Evolutionary conservation across 352 stramenopile genomes (phyloP).

Genomic region (Globisporangium apiculatum): DNA sequence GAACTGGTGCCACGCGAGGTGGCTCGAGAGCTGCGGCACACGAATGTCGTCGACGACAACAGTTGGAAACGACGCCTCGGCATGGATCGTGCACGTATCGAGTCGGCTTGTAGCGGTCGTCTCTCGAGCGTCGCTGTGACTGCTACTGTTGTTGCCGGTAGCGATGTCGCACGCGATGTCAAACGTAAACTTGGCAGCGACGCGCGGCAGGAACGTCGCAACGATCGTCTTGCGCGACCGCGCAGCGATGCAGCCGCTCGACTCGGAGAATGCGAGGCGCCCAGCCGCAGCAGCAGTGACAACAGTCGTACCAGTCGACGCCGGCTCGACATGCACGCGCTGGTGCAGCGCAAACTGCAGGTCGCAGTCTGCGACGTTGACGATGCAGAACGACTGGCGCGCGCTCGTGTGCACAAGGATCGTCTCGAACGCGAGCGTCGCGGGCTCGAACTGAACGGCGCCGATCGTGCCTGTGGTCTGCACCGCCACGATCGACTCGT

Average conservation of each 20-base stretch:
- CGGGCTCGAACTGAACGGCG: constrained; percentile 75
- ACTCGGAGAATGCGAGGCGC: constrained; percentile 52
- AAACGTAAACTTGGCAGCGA: constrained; percentile 67
- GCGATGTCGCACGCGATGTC: constrained; percentile 46
- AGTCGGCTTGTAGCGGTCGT: background rate
- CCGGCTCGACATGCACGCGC: constrained; percentile 19
- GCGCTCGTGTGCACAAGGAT: constrained; percentile 80
- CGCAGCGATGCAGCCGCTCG: constrained; percentile 53
- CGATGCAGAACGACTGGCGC: constrained; percentile 55
- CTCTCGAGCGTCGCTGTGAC: background rate
- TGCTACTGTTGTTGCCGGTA: background rate
- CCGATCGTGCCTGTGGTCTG: constrained; percentile 67
- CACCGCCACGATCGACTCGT: constrained; percentile 54
- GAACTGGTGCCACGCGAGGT: constrained; percentile 66
- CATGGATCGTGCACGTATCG: constrained; percentile 36
- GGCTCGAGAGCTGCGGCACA: constrained; percentile 39
- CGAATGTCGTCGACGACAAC: constrained; percentile 82
- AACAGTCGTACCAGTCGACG: background rate
- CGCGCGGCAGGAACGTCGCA: constrained; percentile 64
- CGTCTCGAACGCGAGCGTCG: constrained; percentile 60
- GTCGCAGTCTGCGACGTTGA: constrained; percentile 80
- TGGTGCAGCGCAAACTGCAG: constrained; percentile 44
- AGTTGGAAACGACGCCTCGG: constrained; percentile 82
- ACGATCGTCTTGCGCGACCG: constrained; percentile 72
- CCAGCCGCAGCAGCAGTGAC: constrained; percentile 6